Evolutionary conservation across 768 basidiomycete genomes (phyloP), one percentile per base, ranked within the genome.

Genomic region (Leucosporidium creatinivorum): DNA sequence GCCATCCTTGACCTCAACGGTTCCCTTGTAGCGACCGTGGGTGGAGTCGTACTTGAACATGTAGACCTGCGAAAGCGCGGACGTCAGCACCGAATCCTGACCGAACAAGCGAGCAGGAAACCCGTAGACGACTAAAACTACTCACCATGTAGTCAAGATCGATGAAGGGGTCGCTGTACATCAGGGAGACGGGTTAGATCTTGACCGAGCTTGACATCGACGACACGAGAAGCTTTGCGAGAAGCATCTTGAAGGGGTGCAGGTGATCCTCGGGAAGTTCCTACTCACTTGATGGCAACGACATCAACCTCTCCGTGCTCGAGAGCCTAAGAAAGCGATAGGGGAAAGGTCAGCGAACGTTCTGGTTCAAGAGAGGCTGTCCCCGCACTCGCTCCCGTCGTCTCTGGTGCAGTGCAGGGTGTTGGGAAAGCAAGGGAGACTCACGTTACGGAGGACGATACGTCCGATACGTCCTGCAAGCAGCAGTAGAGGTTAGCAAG

Each of bases 31-130:
- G 78, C 88, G 86, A 61, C 92, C 88, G 81, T 94, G 91, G 71
- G 91, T 89, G 65, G 91, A 89, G 79, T 93, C 91, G 78, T 86
- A 93, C 83, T 92, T 94, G 89, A 96, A 93, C 91, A 96, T 92
- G 85, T 96, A 96, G 78, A 93, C 88, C 89, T 91, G 63, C 30
- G 58, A 6, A 26, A 33, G 13, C 36, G 8, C 44, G 25, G 61
- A 17, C 28, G 13, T 4, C 30, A 28, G 21, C 50, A 30, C 18
- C 23, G 44, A 5, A 26, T 19, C 9, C 63, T 63, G 23, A 15
- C 50, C 23, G 23, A 23, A 33, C 58, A 31, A 26, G 23, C 17
- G 18, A 4, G 23, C 8, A 21, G 31, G 17, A 25, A 33, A 15
- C 19, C 15, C 10, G 58, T 18, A 18, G 2, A 12, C 8, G 1